Percentiles rank a stretch among this genome's conserved stretches.
Conservation (phyloP, 2,329 filamentous ascomycete genomes). For the Pseudogymnoascus pannorum region DNA sequence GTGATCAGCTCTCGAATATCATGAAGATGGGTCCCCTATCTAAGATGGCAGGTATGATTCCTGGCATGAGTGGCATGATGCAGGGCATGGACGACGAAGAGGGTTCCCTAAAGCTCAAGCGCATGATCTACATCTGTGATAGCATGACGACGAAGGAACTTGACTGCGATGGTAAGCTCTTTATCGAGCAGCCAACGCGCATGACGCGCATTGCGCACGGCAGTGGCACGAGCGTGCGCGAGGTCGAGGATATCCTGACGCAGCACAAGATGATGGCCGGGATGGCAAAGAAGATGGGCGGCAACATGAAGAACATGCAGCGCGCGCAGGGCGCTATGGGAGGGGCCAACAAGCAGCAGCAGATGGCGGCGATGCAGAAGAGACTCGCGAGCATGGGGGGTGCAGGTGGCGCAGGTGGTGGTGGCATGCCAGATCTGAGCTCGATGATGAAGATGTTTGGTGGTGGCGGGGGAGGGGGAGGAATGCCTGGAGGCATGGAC, state of each 20-base stretch:
- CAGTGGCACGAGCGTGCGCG: conserved; percentile 80
- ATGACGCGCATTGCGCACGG: conserved; percentile 90
- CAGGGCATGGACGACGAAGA: conserved; percentile 96
- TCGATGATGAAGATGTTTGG: conserved; percentile 90
- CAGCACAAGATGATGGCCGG: conserved; percentile 98
- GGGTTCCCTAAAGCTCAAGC: conserved; percentile 83
- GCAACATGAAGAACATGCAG: conserved; percentile 97
- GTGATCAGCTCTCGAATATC: conserved; percentile 93
- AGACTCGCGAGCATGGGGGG: conserved; percentile 88
- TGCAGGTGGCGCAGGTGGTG: conserved; percentile 47
- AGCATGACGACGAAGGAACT: conserved; percentile 96
- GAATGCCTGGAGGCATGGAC: conserved; percentile 52
- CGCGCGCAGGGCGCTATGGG: conserved; percentile 85
- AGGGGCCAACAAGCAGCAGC: conserved; percentile 83
- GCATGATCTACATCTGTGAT: conserved; percentile 99
- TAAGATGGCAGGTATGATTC: conserved; percentile 99
- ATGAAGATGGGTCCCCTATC: conserved; percentile 99
- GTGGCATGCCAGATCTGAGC: conserved; percentile 72
- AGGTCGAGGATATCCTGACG: conserved; percentile 94
- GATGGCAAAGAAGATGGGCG: conserved; percentile 99
- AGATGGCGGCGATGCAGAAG: conserved; percentile 96
- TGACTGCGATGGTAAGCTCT: conserved; percentile 89
- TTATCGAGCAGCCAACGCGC: conserved; percentile 82
- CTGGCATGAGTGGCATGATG: conserved; percentile 88
- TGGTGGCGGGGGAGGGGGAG: conserved; percentile 54